These are phyloP conservation scores for Tothia fuscella DNA, from an alignment of 2,329 filamentous ascomycete genomes.

Conservation along the genomic window DNA sequence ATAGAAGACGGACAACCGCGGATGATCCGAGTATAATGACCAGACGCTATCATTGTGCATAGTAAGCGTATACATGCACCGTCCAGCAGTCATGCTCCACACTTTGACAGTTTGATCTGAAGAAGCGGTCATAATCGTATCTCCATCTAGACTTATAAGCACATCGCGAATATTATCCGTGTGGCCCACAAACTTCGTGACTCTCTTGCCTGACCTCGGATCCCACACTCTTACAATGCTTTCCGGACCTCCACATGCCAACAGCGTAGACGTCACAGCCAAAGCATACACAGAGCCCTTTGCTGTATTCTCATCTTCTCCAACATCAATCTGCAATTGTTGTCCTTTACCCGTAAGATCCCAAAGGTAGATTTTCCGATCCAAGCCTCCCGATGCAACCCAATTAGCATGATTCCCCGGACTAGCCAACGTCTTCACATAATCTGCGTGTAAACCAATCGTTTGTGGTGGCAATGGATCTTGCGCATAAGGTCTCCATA, in stretches of 20 bases:
- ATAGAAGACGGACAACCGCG: conserved; percentile 80
- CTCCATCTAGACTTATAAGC: conserved; percentile 74
- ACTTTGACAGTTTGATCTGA: conserved; percentile 96
- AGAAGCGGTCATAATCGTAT: conserved; percentile 86
- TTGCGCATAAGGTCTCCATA: conserved; percentile 68
- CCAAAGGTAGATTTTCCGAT: conserved; percentile 87
- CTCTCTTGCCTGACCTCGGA: conserved; percentile 70
- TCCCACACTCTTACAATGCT: conserved; percentile 91
- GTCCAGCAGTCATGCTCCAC: conserved; percentile 88
- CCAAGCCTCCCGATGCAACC: conserved; percentile 88
- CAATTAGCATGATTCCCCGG: conserved; percentile 61
- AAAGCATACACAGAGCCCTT: conserved; percentile 95
- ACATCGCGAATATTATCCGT: conserved; percentile 90
- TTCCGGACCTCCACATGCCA: conserved; percentile 89
- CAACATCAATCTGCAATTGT: conserved; percentile 73
- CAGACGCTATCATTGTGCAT: conserved; percentile 99
- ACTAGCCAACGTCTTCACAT: conserved; percentile 85
- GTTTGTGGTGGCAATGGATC: conserved; percentile 55
- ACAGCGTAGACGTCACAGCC: conserved; percentile 62
- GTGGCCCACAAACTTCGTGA: conserved; percentile 94
- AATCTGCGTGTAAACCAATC: conserved; percentile 89
- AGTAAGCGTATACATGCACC: conserved; percentile 95
- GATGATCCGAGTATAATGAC: conserved; percentile 84
- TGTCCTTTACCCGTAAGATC: conserved; percentile 81
- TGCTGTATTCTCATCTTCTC: conserved; percentile 66